Conservation (phyloP, 2,329 filamentous ascomycete species). For the Hymenoscyphus fructigenus region DNA sequence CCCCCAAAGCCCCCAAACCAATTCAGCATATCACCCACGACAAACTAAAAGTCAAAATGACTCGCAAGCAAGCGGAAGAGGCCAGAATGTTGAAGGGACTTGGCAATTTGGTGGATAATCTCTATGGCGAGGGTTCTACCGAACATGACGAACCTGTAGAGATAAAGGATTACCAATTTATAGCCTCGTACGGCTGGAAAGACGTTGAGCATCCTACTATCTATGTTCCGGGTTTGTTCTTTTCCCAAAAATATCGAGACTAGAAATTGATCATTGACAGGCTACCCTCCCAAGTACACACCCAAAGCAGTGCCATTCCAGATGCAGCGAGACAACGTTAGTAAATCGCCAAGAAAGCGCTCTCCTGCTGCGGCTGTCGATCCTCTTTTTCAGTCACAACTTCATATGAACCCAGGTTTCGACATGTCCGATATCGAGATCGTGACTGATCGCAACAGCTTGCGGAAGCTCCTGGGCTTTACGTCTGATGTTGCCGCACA, state of each 20-base stretch:
- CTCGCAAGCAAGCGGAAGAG: background rate
- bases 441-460: slow-evolving; percentile 35
- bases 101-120: background rate
- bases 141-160: background rate
- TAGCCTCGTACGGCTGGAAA: slow-evolving; percentile 31
- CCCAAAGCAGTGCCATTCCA: slow-evolving; percentile 24
- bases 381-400: slow-evolving; percentile 31
- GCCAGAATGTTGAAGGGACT: slow-evolving; percentile 1
- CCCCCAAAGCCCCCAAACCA: background rate
- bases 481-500: slow-evolving; percentile 23
- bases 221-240: slow-evolving; percentile 26
- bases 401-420: slow-evolving; percentile 25
- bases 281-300: slow-evolving; percentile 21
- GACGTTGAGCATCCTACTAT: slow-evolving; percentile 20
- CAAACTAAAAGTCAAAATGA: background rate
- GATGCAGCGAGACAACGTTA: slow-evolving; percentile 21
- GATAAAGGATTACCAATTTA: slow-evolving; percentile 20
- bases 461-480: slow-evolving; percentile 35
- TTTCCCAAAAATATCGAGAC: background rate
- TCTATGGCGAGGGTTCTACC: background rate
- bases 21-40: background rate
- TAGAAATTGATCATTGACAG: slow-evolving; percentile 8
- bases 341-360: slow-evolving; percentile 36
- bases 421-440: slow-evolving; percentile 29
- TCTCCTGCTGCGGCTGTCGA: slow-evolving; percentile 31